Conservation (phyloP, 2,329 filamentous ascomycete genomes). For the Pleomassaria siparia region DNA sequence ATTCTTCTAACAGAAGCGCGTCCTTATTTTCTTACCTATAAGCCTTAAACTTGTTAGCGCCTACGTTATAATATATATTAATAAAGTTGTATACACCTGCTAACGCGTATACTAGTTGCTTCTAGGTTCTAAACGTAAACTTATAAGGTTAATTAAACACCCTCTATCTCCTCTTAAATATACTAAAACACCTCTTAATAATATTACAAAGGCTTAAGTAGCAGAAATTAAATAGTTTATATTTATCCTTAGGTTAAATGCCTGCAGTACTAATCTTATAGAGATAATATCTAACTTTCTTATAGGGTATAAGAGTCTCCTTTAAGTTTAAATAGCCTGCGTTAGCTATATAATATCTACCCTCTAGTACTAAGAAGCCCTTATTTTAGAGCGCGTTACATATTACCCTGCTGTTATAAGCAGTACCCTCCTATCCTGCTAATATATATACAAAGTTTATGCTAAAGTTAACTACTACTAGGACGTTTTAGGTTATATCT, state of each 20-base stretch:
- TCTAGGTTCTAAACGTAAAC: slow-evolving; percentile 1
- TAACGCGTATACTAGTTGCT: slow-evolving; percentile 2
- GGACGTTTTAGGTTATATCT: slow-evolving; percentile 1
- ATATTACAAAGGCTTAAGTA: slow-evolving; percentile 2
- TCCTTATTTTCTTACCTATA: not conserved
- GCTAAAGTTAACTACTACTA: slow-evolving; percentile 3
- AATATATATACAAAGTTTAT: slow-evolving; percentile 6
- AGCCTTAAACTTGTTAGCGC: not conserved
- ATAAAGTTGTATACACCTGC: slow-evolving; percentile 2
- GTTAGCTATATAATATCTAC: too few species aligned
- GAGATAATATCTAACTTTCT: slow-evolving; percentile 1
- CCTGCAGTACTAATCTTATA: not conserved
- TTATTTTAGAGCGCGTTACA: not conserved
- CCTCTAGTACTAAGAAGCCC: not conserved
- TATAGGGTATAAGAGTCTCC: not conserved
- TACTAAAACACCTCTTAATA: slow-evolving; percentile 3
- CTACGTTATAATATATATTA: not conserved
- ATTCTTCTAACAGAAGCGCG: not conserved
- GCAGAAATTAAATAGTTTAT: slow-evolving; percentile 4
- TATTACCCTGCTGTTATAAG: slow-evolving; percentile 1
- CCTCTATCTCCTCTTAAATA: slow-evolving; percentile 1
- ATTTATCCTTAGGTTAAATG: not conserved
- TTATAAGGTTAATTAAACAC: slow-evolving; percentile 2
- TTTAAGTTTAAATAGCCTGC: not conserved
- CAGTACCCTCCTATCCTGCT: slow-evolving; percentile 2